Conservation (phyloP, 2,329 filamentous ascomycete genomes). For the Colletotrichum eleusines region DNA sequence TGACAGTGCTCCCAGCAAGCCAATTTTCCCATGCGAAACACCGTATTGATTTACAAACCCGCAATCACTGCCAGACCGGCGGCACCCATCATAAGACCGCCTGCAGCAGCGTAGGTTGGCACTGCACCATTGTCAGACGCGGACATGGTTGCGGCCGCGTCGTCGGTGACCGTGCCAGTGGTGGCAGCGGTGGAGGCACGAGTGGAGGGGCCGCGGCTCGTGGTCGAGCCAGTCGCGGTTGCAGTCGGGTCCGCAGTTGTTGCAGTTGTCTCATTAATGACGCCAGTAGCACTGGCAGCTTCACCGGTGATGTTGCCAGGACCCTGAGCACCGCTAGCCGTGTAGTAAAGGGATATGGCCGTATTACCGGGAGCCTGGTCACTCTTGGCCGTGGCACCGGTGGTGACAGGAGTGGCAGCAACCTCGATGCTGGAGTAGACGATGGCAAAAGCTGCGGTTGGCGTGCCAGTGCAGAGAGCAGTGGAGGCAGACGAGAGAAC, state of each 20-base stretch:
- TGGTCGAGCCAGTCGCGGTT: conserved; percentile 1
- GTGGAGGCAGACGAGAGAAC: conserved; percentile 53
- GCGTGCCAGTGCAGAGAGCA: conserved; percentile 53
- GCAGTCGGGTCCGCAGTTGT: conserved; percentile 7
- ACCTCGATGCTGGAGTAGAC: conserved; percentile 51
- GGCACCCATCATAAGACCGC: conserved; percentile 45
- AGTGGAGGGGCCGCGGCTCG: not conserved
- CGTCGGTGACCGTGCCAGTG: conserved; percentile 31
- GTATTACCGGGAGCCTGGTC: conserved; percentile 53
- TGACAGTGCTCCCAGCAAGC: not conserved
- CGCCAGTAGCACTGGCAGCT: conserved; percentile 52
- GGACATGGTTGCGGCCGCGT: conserved; percentile 25
- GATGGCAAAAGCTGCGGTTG: conserved; percentile 51
- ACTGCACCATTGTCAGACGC: conserved; percentile 44
- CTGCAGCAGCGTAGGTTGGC: conserved; percentile 46
- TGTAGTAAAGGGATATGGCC: conserved; percentile 59
- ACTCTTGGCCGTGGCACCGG: conserved; percentile 48
- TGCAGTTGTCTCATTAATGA: conserved; percentile 20
- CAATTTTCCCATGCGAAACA: not conserved
- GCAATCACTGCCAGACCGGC: conserved; percentile 48
- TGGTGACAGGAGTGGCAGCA: conserved; percentile 47
- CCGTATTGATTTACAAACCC: conserved; percentile 44
- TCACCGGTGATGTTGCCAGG: conserved; percentile 57
- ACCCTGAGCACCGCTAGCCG: conserved; percentile 52
- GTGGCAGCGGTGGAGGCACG: conserved; percentile 12